These are phyloP conservation scores for Eucalyptus guilfoylei DNA, from an alignment of 345 rosid genomes.

Conservation along the genomic window DNA sequence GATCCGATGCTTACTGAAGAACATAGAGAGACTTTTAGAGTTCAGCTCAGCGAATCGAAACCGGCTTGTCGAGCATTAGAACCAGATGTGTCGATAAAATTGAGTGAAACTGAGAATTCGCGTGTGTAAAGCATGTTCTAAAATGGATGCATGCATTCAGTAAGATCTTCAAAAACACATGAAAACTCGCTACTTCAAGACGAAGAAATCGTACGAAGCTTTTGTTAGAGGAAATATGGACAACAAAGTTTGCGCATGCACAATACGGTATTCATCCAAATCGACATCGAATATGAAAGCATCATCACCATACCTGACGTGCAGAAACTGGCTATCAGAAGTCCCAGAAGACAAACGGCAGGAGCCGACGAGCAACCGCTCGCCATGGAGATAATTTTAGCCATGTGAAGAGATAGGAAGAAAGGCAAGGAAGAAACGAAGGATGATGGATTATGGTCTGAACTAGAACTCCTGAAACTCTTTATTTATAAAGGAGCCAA, in stretches of 20 bases:
- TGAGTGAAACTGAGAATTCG: neutral
- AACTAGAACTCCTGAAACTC: neutral
- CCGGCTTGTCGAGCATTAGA: neutral
- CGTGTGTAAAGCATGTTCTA: neutral
- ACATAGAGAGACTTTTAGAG: neutral
- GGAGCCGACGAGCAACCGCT: neutral
- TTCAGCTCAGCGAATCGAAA: neutral
- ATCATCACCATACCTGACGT: neutral
- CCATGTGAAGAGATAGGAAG: neutral
- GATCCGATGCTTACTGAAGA: neutral
- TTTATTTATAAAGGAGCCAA: neutral
- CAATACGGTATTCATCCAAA: neutral
- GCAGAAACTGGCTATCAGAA: conserved; percentile 1
- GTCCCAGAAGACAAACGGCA: neutral
- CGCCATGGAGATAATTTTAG: neutral
- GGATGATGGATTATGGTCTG: neutral
- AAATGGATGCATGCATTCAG: neutral
- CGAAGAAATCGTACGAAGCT: neutral
- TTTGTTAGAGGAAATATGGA: neutral
- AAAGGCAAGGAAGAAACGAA: neutral
- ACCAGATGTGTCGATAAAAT: neutral
- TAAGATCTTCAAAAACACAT: neutral
- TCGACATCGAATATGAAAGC: neutral
- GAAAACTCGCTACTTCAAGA: neutral
- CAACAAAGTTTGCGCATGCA: neutral